phyloP scores from a whole-genome alignment of 768 basidiomycete species.

The Trametes gibbosa region DNA sequence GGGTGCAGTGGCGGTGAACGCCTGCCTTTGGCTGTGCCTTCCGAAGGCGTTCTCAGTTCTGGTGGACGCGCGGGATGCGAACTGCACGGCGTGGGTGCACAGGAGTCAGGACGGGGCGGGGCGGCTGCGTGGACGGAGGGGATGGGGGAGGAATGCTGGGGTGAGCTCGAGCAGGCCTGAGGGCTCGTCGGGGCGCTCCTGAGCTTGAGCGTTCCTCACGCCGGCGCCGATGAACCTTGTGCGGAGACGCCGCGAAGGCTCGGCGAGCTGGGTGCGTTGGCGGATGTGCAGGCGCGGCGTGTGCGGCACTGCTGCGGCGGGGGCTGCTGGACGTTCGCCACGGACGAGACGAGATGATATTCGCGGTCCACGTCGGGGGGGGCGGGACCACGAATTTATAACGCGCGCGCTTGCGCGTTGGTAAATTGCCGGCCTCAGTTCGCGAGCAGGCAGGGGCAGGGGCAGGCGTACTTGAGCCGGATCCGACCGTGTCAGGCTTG shows the following conservation, averaged over 20 bases:
- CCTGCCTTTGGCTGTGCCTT: slow-evolving; percentile 7
- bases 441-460: no score
- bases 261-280: background rate
- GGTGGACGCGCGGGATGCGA: background rate
- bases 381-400: slow-evolving; percentile 10
- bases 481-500: background rate
- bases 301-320: background rate
- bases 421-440: background rate
- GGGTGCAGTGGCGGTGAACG: slow-evolving; percentile 1
- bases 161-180: background rate
- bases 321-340: background rate
- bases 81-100: slow-evolving; percentile 1
- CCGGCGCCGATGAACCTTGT: slow-evolving; percentile 4
- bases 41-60: background rate
- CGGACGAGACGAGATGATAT: background rate
- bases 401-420: slow-evolving; percentile 1
- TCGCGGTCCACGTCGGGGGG: background rate
- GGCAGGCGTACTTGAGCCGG: background rate
- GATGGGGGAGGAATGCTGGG: background rate
- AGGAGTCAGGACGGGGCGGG: background rate
- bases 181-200: slow-evolving; percentile 7
- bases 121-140: background rate
- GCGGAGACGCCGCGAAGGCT: background rate
- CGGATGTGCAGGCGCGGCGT: background rate
- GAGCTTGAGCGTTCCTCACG: background rate